Evolutionary conservation across 129 eudicot genomes (phyloP), one percentile per base, ranked within the genome.

Genomic region (Saposhnikovia divaricata): DNA sequence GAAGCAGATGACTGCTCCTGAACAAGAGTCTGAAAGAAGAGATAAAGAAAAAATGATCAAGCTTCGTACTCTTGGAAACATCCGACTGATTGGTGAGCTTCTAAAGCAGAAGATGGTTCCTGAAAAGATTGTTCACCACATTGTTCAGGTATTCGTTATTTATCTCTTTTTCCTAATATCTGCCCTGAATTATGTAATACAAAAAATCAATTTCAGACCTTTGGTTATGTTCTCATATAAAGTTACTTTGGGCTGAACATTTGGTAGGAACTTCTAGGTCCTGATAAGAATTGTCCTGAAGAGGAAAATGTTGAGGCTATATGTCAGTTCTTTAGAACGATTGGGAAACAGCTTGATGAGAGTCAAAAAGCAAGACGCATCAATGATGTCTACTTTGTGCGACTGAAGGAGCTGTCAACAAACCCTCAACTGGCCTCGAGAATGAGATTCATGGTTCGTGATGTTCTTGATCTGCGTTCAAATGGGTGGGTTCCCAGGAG

Each of bases 61-160:
- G 74, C 85, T 92, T 27, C 99, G 99, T 10, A 96, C 97, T 27
- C 98, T 96, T 28, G 99, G 99, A 71, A 96, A 96, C 83, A 96
- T 96, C 13, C 96, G 95, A 55, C 87, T 96, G 21, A 96, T 96
- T 81, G 99, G 99, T 45, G 99, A 96, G 86, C 97, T 96, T 84
- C 76, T 96, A 85, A 96, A 92, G 92, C 99, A 96, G 82, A 96
- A 91, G 80, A 96, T 96, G 99, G 98, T 96, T 27, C 97, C 98
- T 1, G 99, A 96, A 81, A 96, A 82, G 85, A 88, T 96, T 40
- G 99, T 92, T 74, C 99, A 92, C 81, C 99, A 96, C 89, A 92
- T 96, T 39, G 98, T 96, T 82, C 96, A 89, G 99, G 99, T 95
- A 80, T 45, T 27, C 48, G 73, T 61, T 25, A 9, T 9, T 9